Evolutionary conservation across 2,329 filamentous ascomycete genomes (phyloP).

Genomic region (Coniosporium uncinatum): DNA sequence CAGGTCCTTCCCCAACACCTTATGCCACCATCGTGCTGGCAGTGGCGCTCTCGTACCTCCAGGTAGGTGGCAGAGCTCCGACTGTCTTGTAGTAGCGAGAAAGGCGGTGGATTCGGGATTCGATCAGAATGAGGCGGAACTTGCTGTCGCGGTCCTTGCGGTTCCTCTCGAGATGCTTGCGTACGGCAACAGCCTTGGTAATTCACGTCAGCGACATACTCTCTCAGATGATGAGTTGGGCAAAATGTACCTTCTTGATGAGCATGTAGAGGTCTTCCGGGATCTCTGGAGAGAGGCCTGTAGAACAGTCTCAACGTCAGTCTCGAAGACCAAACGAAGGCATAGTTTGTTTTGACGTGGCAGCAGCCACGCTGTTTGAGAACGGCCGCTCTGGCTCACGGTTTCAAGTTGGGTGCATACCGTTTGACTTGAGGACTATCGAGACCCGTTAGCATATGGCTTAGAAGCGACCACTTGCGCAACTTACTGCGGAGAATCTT

Average conservation of each 20-base stretch:
- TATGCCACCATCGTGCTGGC: slow-evolving; percentile 93
- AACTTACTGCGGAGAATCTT: slow-evolving; percentile 99
- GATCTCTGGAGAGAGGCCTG: slow-evolving; percentile 97
- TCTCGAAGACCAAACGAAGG: slow-evolving; percentile 81
- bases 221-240: not conserved
- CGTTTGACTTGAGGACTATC: slow-evolving; percentile 95
- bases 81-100: slow-evolving; percentile 99
- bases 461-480: too few relatives aligned
- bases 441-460: too few relatives aligned
- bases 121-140: slow-evolving; percentile 99
- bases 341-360: slow-evolving; percentile 33
- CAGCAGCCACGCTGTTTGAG: too few relatives aligned
- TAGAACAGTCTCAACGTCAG: slow-evolving; percentile 90
- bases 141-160: slow-evolving; percentile 99
- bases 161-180: slow-evolving; percentile 99
- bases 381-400: too few relatives aligned
- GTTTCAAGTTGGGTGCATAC: too few relatives aligned
- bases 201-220: not conserved
- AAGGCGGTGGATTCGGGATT: slow-evolving; percentile 99
- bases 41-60: slow-evolving; percentile 98
- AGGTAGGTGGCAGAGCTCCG: slow-evolving; percentile 79
- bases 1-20: slow-evolving; percentile 19
- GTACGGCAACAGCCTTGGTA: slow-evolving; percentile 83
- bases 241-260: slow-evolving; percentile 90
- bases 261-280: slow-evolving; percentile 99